Percentiles rank a stretch among this genome's conserved stretches.
Conservation (phyloP, 129 eudicot genomes). For the Gnaphalium uliginosum region DNA sequence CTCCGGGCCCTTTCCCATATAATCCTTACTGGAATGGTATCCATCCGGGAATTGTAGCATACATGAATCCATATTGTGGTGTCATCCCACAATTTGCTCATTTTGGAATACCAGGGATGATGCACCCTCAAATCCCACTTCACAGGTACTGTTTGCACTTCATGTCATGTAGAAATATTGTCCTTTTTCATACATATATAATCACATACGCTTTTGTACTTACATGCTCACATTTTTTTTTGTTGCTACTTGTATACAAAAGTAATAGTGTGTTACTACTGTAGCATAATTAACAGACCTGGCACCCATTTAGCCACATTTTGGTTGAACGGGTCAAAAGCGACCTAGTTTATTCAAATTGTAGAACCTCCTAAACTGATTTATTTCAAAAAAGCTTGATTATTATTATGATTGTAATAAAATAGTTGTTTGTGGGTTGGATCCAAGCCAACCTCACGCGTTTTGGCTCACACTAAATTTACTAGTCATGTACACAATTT, state of each 20-base stretch:
- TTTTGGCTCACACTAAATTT: background rate
- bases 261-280: background rate
- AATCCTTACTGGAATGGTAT: slow-evolving; percentile 75
- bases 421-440: background rate
- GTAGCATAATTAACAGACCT: background rate
- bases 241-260: background rate
- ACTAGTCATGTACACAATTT: background rate
- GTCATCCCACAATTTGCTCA: slow-evolving; percentile 60
- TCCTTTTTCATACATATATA: background rate
- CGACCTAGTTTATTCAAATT: background rate
- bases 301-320: background rate
- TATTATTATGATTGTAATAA: background rate
- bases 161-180: background rate
- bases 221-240: background rate
- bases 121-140: slow-evolving; percentile 62
- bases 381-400: background rate
- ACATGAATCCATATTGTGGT: slow-evolving; percentile 61
- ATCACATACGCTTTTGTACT: background rate
- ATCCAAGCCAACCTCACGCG: background rate
- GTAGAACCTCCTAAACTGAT: background rate
- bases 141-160: slow-evolving; percentile 53
- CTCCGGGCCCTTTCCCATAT: slow-evolving; percentile 57
- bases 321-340: background rate
- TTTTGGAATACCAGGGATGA: slow-evolving; percentile 58
- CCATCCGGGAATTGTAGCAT: slow-evolving; percentile 67